Evolutionary conservation across 176 grass and related monocot species (phyloP).

Genomic region (Cenchrus americanus): DNA sequence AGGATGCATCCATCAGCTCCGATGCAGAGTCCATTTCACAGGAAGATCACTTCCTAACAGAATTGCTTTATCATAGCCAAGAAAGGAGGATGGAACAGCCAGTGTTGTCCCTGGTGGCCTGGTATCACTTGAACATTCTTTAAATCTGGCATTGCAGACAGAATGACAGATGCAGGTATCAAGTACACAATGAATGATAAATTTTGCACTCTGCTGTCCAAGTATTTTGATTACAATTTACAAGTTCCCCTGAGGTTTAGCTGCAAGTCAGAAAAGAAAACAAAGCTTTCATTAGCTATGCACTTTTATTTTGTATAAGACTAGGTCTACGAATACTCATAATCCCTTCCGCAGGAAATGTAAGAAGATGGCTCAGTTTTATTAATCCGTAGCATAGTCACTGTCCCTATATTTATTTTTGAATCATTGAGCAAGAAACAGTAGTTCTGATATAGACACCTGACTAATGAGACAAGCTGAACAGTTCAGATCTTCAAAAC

Average conservation of each 20-base stretch:
- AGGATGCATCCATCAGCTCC: slow-evolving; percentile 42
- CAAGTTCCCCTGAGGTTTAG: not conserved
- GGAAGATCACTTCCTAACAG: slow-evolving; percentile 15
- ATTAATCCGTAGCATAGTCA: not conserved
- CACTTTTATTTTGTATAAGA: slow-evolving; percentile 12
- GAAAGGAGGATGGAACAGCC: slow-evolving; percentile 7
- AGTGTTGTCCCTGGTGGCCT: not conserved
- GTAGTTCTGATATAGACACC: not conserved
- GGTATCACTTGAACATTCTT: slow-evolving; percentile 23
- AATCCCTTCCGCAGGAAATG: not conserved
- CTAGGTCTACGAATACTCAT: not conserved
- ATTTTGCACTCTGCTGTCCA: not conserved
- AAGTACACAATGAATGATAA: slow-evolving; percentile 37
- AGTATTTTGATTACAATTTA: not conserved
- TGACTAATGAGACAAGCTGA: not conserved
- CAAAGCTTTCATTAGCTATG: not conserved
- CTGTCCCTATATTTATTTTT: not conserved
- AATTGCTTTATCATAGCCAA: slow-evolving; percentile 28
- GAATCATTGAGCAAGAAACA: slow-evolving; percentile 1
- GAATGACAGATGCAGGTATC: slow-evolving; percentile 12
- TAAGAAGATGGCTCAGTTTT: not conserved
- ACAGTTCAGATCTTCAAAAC: slow-evolving; percentile 21
- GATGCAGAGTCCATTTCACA: slow-evolving; percentile 24
- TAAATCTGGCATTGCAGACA: slow-evolving; percentile 27
- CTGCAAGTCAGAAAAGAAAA: not conserved